Conservation (phyloP, 2,329 filamentous ascomycete genomes). For the Cercospora sp. region DNA sequence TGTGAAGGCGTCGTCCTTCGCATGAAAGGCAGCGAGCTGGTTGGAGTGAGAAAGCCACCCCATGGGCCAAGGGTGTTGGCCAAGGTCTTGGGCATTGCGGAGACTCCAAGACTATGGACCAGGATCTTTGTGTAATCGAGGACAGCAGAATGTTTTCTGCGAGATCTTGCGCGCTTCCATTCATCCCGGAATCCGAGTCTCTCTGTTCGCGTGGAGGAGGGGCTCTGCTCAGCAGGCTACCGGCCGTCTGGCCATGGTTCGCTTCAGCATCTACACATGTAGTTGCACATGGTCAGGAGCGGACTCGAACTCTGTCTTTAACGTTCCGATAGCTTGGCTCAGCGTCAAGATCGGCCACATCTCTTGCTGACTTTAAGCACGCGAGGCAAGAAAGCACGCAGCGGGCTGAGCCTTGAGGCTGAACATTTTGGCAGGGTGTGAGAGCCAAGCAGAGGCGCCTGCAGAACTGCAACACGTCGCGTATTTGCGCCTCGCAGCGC, state of each 20-base stretch:
- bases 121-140: background rate
- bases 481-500: background rate
- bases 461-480: background rate
- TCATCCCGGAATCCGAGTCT: background rate
- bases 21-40: background rate
- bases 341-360: conserved; percentile 5
- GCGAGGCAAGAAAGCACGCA: background rate
- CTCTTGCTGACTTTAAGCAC: background rate
- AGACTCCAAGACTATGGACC: background rate
- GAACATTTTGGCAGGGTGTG: background rate
- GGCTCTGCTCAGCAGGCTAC: background rate
- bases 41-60: conserved; percentile 9
- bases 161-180: background rate
- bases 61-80: background rate
- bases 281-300: conserved; percentile 9
- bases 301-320: conserved; percentile 1
- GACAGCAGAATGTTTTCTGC: background rate
- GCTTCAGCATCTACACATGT: background rate
- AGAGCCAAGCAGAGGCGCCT: background rate
- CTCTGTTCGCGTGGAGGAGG: background rate
- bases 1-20: conserved; percentile 4
- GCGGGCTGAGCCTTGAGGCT: background rate
- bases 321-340: conserved; percentile 1
- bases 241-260: background rate
- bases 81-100: conserved; percentile 5